Conservation (phyloP, 208 protist genomes). For the Trypanosomatidae sp. region DNA sequence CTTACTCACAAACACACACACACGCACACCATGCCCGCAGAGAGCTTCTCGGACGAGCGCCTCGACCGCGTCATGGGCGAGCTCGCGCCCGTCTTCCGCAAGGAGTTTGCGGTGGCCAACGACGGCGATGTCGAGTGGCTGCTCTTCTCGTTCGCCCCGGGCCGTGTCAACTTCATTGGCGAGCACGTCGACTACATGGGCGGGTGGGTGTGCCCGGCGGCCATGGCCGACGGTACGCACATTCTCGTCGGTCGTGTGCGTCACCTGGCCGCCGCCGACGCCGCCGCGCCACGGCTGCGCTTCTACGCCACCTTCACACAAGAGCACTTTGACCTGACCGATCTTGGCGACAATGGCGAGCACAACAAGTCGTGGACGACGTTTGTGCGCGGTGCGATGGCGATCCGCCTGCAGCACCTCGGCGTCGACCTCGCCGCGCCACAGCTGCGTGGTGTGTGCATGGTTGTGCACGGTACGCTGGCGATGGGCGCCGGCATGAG, state of each 20-base stretch:
- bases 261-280: conserved; percentile 10
- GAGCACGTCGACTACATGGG: conserved; percentile 88
- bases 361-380: conserved; percentile 54
- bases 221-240: conserved; percentile 35
- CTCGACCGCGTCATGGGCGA: conserved; percentile 23
- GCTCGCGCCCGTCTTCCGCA: conserved; percentile 32
- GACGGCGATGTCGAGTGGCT: conserved; percentile 56
- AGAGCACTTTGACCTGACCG: conserved; percentile 36
- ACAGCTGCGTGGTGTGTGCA: conserved; percentile 35
- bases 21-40: conserved; percentile 14
- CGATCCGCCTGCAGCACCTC: conserved; percentile 41
- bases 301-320: conserved; percentile 40
- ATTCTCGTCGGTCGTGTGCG: conserved; percentile 57
- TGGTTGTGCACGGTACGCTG: conserved; percentile 59
- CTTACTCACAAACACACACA: conserved; percentile 1
- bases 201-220: conserved; percentile 65
- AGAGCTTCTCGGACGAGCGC: conserved; percentile 29
- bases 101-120: conserved; percentile 25
- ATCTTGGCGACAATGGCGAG: conserved; percentile 5
- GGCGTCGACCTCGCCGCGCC: conserved; percentile 13
- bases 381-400: conserved; percentile 42
- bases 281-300: conserved; percentile 23
- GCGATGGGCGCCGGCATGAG: conserved; percentile 79
- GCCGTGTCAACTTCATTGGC: conserved; percentile 85
- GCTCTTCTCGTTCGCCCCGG: conserved; percentile 67